Percentiles rank a stretch among this genome's conserved stretches.
These are phyloP conservation scores for Myriosclerotinia curreyana DNA, from an alignment of 2,329 filamentous ascomycete genomes.

Conservation along the genomic window DNA sequence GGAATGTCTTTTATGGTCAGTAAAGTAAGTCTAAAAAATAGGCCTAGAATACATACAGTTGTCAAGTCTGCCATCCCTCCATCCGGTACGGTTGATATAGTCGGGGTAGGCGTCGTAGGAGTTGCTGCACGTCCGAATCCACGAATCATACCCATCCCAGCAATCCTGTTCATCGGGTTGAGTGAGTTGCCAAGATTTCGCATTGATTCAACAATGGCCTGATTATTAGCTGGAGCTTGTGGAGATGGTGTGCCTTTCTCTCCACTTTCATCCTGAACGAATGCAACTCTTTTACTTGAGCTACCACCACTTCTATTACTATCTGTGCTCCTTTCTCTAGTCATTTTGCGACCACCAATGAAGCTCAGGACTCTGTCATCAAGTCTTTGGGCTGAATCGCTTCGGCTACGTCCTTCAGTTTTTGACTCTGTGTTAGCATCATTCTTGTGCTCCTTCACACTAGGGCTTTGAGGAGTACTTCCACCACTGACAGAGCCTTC, in stretches of 20 bases:
- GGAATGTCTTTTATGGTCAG: slow-evolving; percentile 51
- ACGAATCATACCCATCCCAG: slow-evolving; percentile 69
- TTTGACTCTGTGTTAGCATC: slow-evolving; percentile 2
- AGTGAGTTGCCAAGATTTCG: slow-evolving; percentile 75
- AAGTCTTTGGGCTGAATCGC: slow-evolving; percentile 40
- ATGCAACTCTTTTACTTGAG: slow-evolving; percentile 55
- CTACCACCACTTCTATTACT: slow-evolving; percentile 63
- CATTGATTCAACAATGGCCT: slow-evolving; percentile 74
- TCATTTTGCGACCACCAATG: slow-evolving; percentile 61
- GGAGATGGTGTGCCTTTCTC: slow-evolving; percentile 42
- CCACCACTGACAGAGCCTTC: slow-evolving; percentile 46
- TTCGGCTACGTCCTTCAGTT: slow-evolving; percentile 32
- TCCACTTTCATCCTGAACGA: slow-evolving; percentile 44
- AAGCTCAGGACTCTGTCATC: slow-evolving; percentile 69
- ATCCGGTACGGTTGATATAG: slow-evolving; percentile 44
- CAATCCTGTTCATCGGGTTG: slow-evolving; percentile 78
- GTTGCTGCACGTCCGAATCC: slow-evolving; percentile 61
- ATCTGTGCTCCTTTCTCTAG: slow-evolving; percentile 72
- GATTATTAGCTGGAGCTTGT: slow-evolving; percentile 44
- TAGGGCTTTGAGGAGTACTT: slow-evolving; percentile 48
- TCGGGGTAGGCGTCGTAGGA: slow-evolving; percentile 42
- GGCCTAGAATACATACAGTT: slow-evolving; percentile 46
- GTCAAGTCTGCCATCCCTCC: slow-evolving; percentile 52
- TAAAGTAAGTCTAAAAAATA: not conserved
- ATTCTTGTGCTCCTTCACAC: slow-evolving; percentile 28